Evolutionary conservation across 176 grass and related monocot species (phyloP), one percentile per base, ranked within the genome.

Genomic region (Oryza rufipogon): DNA sequence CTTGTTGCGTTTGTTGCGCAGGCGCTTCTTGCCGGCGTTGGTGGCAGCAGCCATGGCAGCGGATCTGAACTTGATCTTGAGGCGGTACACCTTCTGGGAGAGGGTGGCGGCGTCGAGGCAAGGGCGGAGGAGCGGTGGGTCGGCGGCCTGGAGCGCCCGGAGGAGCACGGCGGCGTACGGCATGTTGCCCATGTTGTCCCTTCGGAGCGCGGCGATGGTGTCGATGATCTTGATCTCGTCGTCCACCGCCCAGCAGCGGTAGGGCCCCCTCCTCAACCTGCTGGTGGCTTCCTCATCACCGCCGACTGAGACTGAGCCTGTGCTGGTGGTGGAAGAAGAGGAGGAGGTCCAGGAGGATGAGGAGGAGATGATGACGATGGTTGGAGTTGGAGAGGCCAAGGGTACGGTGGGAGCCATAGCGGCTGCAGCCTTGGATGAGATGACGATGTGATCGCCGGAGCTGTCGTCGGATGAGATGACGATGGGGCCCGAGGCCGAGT

Each of bases 181-280:
- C 0, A 0, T 2, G 4, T 32, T 23, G 25, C 77, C 77, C 77
- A 67, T 19, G 63, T 79, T 79, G 0, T 7, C 41, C 63, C 0
- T 20, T 16, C 77, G 77, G 25, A 79, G 63, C 3, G 28, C 2
- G 39, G 63, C 63, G 4, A 67, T 11, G 77, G 77, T 48, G n/a
- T 10, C 0, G 14, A 79, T n/a, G 42, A 79, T 2, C 77, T 74
- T 79, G 63, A 11, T 15, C 77, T 79, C 77, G 25, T 79, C 42
- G 4, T 19, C 15, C 2, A 66, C 4, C 1, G 0, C 4, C 41
- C 77, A 79, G 4, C 42, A 20, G 5, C 63, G 41, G 77, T 79
- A 79, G 39, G 7, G 58, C 38, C 6, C 54, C 75, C 61, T 78
- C 76, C 36, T 78, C 22, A 8, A 41, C 15, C 61, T 23, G 23